Base-by-base conservation (phyloP, 441 rosid genomes). In the Pelargonium australe region DNA sequence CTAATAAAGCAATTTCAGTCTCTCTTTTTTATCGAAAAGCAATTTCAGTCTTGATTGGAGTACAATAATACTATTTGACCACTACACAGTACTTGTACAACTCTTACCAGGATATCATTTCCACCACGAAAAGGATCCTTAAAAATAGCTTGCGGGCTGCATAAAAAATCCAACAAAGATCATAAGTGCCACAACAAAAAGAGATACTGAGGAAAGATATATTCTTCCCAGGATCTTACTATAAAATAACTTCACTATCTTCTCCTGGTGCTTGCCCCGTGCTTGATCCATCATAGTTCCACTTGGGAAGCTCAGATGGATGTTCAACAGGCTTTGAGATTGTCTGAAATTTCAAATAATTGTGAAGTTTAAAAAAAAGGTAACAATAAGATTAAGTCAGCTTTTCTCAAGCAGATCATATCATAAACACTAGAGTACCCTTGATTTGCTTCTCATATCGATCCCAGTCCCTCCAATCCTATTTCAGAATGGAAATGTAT, bases 191-290 rank as follows among this genome's bases (percentile, higher is more conserved):
- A 72, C 13, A 5, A 60, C 23, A 49, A 14, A 68, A 43, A 69
- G 34, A 31, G 63, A 51, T 14, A 13, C 31, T 71, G 43, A 57
- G 61, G 55, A 20, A 41, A 14, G 14, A 61, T n/a, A 70, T 66
- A 17, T 1, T 61, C 45, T 28, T 61, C 45, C 20, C 49, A 71
- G 68, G 65, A 68, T 75, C 96, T 89, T 88, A 94, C 99, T 86
- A 91, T 83, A 94, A 74, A 77, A 91, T 94, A 73, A 94, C 99
- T 85, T 91, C 99, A 84, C 99, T 94, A 55, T 94, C 97, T 41
- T 94, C 96, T 64, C 99, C 99, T 3, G 99, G 96, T 34, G 99
- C 99, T 73, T 91, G 97, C 72, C 97, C 98, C 0, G 98, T 94
- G 74, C 99, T 94, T 23, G 99, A 94, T 75, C 99, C 99, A 73